Base-by-base conservation (phyloP, 192 early-diverging fungal species). In the Geranomyces variabilis region DNA sequence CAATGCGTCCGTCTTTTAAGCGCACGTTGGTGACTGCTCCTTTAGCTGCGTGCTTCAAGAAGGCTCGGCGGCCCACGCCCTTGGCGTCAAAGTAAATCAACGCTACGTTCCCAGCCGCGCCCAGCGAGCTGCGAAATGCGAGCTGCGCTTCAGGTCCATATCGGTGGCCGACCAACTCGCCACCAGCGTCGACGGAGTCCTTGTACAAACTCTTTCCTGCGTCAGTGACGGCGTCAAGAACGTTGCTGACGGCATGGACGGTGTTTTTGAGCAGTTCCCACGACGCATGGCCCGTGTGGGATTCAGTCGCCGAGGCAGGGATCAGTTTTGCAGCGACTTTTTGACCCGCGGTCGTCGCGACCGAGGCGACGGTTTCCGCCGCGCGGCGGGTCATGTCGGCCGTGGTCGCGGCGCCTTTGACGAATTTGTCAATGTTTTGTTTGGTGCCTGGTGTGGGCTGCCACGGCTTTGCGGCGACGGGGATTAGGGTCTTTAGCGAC, bases 11-110 rank as follows among this genome's bases (percentile, higher is more conserved):
- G 36, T 75, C 73, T 58, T 67, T 75, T 56, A 75, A 29, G 29
- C 33, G 57, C 19, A 75, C 60, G 28, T 68, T 75, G 22, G 47
- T 49, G 14, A 75, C 26, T 3, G 58, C 73, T 9, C 65, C 66
- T 46, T 75, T 75, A 33, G 73, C 73, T 10, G 66, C 73, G 8
- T 75, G 48, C 24, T 75, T 75, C 12, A 75, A 22, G 58, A 75
- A 63, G 10, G 73, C 73, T 15, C 66, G 55, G 14, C 65, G 53
- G 5, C 66, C 65, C 33, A 75, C 47, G 21, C 73, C 73, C 53
- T 63, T 75, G 29, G 73, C 73, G 49, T 75, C 73, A 69, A 75
- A 67, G 31, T 75, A 75, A 14, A 75, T 55, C 24, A 75, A 53
- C 14, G 57, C 73, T n/a, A 75, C 65, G 34, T 67, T 67, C 19